These are phyloP conservation scores for Xylaria arbuscula DNA, from an alignment of 2,329 filamentous ascomycete species.

Conservation along the genomic window DNA sequence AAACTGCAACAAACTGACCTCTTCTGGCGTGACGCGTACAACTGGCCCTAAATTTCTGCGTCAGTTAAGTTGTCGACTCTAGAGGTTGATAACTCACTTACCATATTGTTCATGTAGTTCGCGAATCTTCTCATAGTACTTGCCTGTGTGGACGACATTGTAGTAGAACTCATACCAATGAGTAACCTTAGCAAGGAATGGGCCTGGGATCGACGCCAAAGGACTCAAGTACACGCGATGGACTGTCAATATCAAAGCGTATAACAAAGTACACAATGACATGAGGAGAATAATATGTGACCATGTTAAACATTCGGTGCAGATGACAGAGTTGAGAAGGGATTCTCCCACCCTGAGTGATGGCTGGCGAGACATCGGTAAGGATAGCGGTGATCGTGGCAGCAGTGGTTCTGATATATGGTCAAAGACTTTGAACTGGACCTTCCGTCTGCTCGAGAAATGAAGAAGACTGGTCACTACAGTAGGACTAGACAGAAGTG, in stretches of 20 bases:
- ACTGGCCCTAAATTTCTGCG: background rate
- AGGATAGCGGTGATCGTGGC: too few relatives aligned
- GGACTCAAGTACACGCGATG: slow-evolving; percentile 23
- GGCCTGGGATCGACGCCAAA: slow-evolving; percentile 17
- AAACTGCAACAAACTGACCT: background rate
- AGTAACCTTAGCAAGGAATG: slow-evolving; percentile 17
- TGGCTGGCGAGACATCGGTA: background rate
- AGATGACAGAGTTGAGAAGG: background rate
- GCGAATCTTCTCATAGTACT: slow-evolving; percentile 22
- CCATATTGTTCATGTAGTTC: slow-evolving; percentile 13
- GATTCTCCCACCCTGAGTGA: background rate
- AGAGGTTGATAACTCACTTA: background rate
- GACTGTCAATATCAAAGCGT: slow-evolving; percentile 8
- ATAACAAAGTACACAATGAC: background rate
- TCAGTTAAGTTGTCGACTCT: slow-evolving; percentile 2
- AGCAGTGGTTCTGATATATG: background rate
- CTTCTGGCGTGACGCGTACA: slow-evolving; percentile 22
- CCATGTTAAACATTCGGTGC: background rate
- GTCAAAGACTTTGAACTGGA: background rate
- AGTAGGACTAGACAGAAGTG: background rate
- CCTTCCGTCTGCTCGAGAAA: background rate
- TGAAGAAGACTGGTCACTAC: background rate
- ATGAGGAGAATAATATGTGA: background rate
- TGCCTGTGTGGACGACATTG: slow-evolving; percentile 17
- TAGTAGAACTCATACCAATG: slow-evolving; percentile 30